Evolutionary conservation across 2,329 filamentous ascomycete species (phyloP).

Genomic region (Sarocladium brachiariae): DNA sequence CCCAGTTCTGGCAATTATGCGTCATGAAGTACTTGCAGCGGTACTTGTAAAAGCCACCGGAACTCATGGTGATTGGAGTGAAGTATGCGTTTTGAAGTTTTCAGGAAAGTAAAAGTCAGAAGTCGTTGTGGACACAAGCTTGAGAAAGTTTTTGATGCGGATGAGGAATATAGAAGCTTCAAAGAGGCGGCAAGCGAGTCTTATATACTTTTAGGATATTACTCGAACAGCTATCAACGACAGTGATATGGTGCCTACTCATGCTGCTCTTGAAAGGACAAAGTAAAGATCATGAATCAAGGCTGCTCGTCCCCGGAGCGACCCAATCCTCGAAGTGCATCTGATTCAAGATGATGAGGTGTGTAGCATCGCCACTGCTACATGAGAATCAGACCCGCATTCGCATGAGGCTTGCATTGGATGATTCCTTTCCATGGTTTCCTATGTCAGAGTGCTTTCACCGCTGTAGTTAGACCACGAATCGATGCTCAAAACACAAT

Average conservation of each 20-base stretch:
- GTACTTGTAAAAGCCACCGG: constrained; percentile 44
- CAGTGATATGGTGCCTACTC: too few relatives aligned
- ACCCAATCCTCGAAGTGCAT: neutral
- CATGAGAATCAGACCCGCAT: neutral
- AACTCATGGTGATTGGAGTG: constrained; percentile 11
- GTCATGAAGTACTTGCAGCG: constrained; percentile 49
- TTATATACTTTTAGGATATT: too few relatives aligned
- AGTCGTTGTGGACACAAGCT: too few relatives aligned
- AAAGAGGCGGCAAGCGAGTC: neutral
- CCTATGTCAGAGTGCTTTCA: too few relatives aligned
- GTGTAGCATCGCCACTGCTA: too few relatives aligned
- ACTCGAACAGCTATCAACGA: too few relatives aligned
- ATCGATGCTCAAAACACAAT: too few relatives aligned
- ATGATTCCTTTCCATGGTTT: neutral
- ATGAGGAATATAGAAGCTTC: too few relatives aligned
- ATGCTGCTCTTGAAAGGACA: neutral
- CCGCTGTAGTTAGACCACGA: too few relatives aligned
- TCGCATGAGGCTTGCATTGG: neutral
- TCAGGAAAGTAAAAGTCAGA: constrained; percentile 20
- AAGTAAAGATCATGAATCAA: neutral
- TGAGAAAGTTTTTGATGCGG: neutral
- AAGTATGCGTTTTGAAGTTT: neutral
- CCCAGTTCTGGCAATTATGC: constrained; percentile 47
- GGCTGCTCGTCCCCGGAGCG: too few relatives aligned
- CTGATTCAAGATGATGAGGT: neutral